Percentiles rank a stretch among this genome's conserved stretches.
Evolutionary conservation across 2,329 filamentous ascomycete genomes (phyloP).

Genomic region (Epichloe sibirici): DNA sequence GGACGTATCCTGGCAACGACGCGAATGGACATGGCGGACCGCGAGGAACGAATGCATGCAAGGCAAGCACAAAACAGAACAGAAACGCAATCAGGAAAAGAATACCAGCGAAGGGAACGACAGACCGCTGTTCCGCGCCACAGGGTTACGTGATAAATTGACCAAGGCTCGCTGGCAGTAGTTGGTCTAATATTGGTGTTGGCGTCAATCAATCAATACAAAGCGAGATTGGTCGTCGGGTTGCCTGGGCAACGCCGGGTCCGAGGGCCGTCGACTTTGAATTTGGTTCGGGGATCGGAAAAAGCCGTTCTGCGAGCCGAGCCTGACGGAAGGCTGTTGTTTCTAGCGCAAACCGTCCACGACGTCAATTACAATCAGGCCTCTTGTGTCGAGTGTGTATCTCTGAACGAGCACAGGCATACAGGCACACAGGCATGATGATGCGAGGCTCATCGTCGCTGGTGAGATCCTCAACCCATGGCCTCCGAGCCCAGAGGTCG

Average conservation of each 20-base stretch:
- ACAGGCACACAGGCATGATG: slow-evolving; percentile 5
- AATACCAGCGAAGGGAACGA: not conserved
- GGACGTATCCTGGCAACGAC: slow-evolving; percentile 88
- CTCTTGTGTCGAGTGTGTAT: not conserved
- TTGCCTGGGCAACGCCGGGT: slow-evolving; percentile 5
- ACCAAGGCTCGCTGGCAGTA: not conserved
- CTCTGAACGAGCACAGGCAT: not conserved
- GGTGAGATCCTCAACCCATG: slow-evolving; percentile 22
- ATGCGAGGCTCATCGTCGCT: slow-evolving; percentile 34
- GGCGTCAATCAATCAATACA: not conserved
- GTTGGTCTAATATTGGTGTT: not conserved
- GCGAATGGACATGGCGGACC: slow-evolving; percentile 49
- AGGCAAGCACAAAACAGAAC: slow-evolving; percentile 7
- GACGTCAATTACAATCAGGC: not conserved
- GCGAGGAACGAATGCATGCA: slow-evolving; percentile 7
- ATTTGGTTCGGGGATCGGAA: slow-evolving; percentile 13
- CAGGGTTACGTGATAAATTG: not conserved
- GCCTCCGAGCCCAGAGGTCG: slow-evolving; percentile 15
- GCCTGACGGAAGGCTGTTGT: not conserved
- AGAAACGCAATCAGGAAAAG: slow-evolving; percentile 2
- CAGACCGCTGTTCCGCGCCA: not conserved
- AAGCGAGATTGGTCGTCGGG: slow-evolving; percentile 1
- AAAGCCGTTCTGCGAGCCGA: slow-evolving; percentile 15
- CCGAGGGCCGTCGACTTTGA: not conserved
- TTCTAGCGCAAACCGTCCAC: not conserved